Evolutionary conservation across 768 basidiomycete genomes (phyloP).

Genomic region (Kwoniella sp.): DNA sequence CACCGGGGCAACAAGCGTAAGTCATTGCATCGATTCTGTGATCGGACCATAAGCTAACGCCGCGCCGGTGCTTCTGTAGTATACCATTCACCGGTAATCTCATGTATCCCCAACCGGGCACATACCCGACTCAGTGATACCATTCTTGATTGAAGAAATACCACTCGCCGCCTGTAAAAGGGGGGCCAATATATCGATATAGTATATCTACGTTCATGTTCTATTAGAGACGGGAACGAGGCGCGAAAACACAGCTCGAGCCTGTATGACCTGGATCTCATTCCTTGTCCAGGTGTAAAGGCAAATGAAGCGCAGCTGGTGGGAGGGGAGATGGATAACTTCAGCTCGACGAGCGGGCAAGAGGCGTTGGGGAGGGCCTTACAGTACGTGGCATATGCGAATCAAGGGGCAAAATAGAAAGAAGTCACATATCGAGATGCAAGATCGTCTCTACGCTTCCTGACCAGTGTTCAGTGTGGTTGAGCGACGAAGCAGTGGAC

Average conservation of each 20-base stretch:
- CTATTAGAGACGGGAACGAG: too few relatives aligned
- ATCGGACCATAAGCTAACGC: neutral
- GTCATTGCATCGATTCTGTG: neutral
- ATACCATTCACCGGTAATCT: neutral
- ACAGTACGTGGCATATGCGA: neutral
- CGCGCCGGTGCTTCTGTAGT: neutral
- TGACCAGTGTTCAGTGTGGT: too few relatives aligned
- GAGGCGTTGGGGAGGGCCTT: neutral
- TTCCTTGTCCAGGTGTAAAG: too few relatives aligned
- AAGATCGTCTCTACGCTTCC: neutral
- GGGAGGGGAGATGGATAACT: too few relatives aligned
- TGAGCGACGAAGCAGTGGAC: too few relatives aligned
- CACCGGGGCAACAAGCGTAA: neutral
- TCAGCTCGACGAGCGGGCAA: neutral
- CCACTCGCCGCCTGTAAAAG: neutral
- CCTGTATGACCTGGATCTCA: too few relatives aligned
- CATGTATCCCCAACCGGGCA: neutral
- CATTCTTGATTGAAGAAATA: neutral
- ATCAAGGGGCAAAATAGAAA: neutral
- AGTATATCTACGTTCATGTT: neutral
- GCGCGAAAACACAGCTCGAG: too few relatives aligned
- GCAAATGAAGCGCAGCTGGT: too few relatives aligned
- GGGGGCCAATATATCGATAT: neutral
- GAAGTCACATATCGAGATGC: neutral
- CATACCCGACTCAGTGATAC: conserved; percentile 3